Percentiles rank a stretch among this genome's conserved stretches.
Evolutionary conservation across 1,284 basidiomycete species (phyloP).

Genomic region (Ustilago tritici): DNA sequence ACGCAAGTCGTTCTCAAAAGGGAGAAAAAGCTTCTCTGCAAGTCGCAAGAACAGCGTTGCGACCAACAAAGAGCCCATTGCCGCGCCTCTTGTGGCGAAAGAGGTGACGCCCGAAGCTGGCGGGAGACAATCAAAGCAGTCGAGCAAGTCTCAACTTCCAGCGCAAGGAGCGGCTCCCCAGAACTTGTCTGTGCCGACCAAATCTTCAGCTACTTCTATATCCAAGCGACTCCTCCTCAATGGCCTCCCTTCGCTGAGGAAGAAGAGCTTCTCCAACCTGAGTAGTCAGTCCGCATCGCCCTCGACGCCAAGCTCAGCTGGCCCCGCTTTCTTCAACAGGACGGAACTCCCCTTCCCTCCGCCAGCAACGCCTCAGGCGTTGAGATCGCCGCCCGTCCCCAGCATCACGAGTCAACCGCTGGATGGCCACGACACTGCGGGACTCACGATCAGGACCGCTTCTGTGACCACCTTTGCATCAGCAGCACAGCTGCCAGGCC

Average conservation of each 20-base stretch:
- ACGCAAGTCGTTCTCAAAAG: conserved; percentile 39
- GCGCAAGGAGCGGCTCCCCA: conserved; percentile 5
- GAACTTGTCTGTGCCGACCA: conserved; percentile 10
- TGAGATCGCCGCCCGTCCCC: conserved; percentile 17
- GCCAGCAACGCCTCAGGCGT: conserved; percentile 10
- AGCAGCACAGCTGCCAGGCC: background rate
- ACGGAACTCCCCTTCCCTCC: conserved; percentile 39
- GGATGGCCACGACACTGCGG: background rate
- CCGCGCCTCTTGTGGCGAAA: background rate
- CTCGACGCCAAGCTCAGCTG: conserved; percentile 29
- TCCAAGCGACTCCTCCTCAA: conserved; percentile 34
- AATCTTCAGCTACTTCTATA: conserved; percentile 16
- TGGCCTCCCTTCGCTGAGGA: conserved; percentile 39
- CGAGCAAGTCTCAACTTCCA: conserved; percentile 28
- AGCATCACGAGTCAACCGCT: conserved; percentile 12
- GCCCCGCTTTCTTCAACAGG: conserved; percentile 15
- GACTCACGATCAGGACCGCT: conserved; percentile 17
- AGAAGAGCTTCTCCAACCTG: conserved; percentile 55
- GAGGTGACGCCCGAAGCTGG: conserved; percentile 14
- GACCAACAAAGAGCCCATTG: conserved; percentile 14
- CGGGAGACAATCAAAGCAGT: conserved; percentile 19
- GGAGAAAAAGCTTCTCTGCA: conserved; percentile 39
- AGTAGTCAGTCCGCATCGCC: conserved; percentile 24
- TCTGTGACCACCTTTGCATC: conserved; percentile 13
- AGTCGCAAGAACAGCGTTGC: conserved; percentile 47